A percentile compares a stretch with the other conserved stretches of the same genome.
Evolutionary conservation across 306 rosid genomes (phyloP).

Genomic region (Albizia julibrissin): DNA sequence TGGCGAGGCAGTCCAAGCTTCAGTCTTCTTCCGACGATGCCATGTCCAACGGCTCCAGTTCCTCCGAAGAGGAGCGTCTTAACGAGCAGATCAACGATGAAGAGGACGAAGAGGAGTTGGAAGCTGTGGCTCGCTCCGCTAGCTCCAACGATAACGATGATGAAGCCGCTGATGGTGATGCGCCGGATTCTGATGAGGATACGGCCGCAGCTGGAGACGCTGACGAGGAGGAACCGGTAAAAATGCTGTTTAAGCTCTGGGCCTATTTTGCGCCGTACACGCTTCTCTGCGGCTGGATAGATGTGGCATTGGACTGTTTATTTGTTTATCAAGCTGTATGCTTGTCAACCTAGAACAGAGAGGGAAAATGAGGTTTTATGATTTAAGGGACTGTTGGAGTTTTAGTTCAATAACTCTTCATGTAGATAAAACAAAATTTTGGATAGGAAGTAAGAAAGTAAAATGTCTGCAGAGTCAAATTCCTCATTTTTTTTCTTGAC

Average conservation of each 20-base stretch:
- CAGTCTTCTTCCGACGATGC: conserved; percentile 79
- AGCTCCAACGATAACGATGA: conserved; percentile 72
- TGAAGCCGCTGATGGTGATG: conserved; percentile 41
- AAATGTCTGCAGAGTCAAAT: neutral
- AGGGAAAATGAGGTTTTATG: neutral
- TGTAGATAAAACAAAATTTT: neutral
- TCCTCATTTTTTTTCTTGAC: neutral
- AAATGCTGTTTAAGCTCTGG: neutral
- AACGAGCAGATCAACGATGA: conserved; percentile 72
- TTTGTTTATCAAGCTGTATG: neutral
- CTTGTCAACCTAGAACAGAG: neutral
- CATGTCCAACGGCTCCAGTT: conserved; percentile 51
- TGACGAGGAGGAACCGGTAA: conserved; percentile 67
- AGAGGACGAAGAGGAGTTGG: conserved; percentile 88
- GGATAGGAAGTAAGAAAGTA: neutral
- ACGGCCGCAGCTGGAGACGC: conserved; percentile 32
- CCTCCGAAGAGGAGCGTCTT: conserved; percentile 58
- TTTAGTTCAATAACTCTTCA: neutral
- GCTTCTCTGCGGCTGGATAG: conserved; percentile 35
- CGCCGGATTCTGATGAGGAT: conserved; percentile 12
- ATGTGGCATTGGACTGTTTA: conserved; percentile 27
- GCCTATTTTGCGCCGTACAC: neutral
- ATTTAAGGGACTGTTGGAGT: neutral
- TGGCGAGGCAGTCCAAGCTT: conserved; percentile 66
- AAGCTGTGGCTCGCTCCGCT: conserved; percentile 88